These are phyloP conservation scores for Ascochyta fabae DNA, from an alignment of 2,329 filamentous ascomycete species.

Conservation along the genomic window DNA sequence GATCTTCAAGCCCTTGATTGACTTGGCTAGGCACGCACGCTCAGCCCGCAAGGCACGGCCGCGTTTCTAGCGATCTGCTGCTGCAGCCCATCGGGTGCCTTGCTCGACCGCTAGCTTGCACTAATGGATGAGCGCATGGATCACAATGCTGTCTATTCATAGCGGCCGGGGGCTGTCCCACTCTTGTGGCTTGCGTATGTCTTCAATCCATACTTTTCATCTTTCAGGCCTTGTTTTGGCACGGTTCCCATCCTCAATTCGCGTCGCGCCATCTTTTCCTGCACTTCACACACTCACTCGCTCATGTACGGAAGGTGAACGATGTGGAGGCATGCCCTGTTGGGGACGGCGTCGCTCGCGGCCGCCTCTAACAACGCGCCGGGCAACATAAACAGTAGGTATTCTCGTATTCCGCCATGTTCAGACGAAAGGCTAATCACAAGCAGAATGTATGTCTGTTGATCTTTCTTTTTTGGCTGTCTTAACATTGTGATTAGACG, in stretches of 20 bases:
- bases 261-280: constrained; percentile 18
- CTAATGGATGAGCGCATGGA: constrained; percentile 32
- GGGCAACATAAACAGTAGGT: constrained; percentile 27
- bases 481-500: constrained; percentile 13
- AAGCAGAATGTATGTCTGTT: constrained; percentile 27
- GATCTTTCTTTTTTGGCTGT: neutral
- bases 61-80: constrained; percentile 18
- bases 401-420: neutral
- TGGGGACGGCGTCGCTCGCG: constrained; percentile 24
- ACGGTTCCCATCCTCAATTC: neutral
- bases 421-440: neutral
- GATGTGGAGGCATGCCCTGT: constrained; percentile 33
- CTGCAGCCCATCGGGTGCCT: constrained; percentile 23
- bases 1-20: neutral
- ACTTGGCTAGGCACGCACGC: constrained; percentile 6
- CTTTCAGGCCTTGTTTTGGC: constrained; percentile 12
- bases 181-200: constrained; percentile 2
- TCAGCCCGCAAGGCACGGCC: constrained; percentile 34
- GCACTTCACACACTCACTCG: constrained; percentile 20
- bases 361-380: constrained; percentile 20
- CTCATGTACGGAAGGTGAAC: constrained; percentile 20
- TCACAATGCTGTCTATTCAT: constrained; percentile 33
- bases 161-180: constrained; percentile 20
- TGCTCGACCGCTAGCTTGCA: constrained; percentile 22
- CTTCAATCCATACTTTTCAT: constrained; percentile 9